Percentiles rank a stretch among this genome's conserved stretches.
phyloP scores from a whole-genome alignment of 352 stramenopile genomes.

The Pythium grandisporangium region DNA sequence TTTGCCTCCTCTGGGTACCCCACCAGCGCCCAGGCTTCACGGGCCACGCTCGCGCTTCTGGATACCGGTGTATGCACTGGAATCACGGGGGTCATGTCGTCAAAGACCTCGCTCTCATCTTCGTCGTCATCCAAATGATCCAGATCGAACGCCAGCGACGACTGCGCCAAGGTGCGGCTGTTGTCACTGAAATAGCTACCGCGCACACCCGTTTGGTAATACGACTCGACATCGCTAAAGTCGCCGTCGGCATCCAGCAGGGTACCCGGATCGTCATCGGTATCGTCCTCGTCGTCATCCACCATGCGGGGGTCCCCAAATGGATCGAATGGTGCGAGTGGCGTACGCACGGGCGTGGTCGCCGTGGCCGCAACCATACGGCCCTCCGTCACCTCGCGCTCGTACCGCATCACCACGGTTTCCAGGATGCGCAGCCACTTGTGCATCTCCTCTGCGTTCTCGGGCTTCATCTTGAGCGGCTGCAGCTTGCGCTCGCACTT shows the following conservation, averaged over 20 bases:
- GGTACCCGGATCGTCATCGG: neutral
- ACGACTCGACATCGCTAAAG: neutral
- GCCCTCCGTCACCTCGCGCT: neutral
- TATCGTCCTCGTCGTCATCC: neutral
- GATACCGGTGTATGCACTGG: no score
- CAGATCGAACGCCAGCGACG: neutral
- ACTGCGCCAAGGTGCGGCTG: no score
- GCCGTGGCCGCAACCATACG: neutral
- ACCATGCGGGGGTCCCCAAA: no score
- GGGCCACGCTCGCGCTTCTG: conserved; percentile 3
- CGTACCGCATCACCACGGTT: conserved; percentile 14
- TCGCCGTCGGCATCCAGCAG: neutral
- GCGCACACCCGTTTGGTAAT: neutral
- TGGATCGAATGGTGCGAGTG: no score
- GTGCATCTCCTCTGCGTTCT: conserved; percentile 36
- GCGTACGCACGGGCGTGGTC: neutral
- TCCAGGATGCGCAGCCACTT: conserved; percentile 39
- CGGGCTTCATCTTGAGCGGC: conserved; percentile 57
- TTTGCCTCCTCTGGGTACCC: conserved; percentile 20
- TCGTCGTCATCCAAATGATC: conserved; percentile 6
- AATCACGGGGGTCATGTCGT: no score
- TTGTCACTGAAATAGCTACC: neutral
- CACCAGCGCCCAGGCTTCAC: conserved; percentile 12
- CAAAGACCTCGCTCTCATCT: conserved; percentile 2
- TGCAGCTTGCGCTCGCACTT: conserved; percentile 37